A percentile compares a stretch with the other conserved stretches of the same genome.
Conservation (phyloP, 2,329 filamentous ascomycete genomes). For the Thermomyces lanuginosus region DNA sequence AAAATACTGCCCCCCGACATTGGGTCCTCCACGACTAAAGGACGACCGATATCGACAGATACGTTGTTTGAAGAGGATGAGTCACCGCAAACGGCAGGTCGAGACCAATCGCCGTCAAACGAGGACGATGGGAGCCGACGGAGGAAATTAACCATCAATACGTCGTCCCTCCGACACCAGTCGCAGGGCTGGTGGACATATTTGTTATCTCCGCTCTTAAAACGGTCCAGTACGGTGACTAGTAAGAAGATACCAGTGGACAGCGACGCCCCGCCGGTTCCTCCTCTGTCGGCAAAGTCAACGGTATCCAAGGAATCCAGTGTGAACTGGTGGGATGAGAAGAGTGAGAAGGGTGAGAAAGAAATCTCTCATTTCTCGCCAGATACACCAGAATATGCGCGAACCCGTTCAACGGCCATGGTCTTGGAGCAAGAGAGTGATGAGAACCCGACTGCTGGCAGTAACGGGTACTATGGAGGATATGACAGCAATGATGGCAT, state of each 20-base stretch:
- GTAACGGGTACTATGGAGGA: no score
- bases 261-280: conserved; percentile 13
- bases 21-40: conserved; percentile 9
- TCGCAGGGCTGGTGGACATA: conserved; percentile 37
- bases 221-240: conserved; percentile 19
- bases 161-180: conserved; percentile 20
- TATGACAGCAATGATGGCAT: no score
- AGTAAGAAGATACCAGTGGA: conserved; percentile 15
- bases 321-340: conserved; percentile 15
- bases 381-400: conserved; percentile 13
- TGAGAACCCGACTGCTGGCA: no score
- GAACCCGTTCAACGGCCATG: conserved; percentile 10
- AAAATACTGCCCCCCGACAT: conserved; percentile 8
- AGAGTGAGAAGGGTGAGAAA: conserved; percentile 1
- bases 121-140: conserved; percentile 17
- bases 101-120: conserved; percentile 13
- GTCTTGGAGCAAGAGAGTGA: no score
- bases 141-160: conserved; percentile 19
- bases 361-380: conserved; percentile 17
- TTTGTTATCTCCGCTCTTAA: conserved; percentile 29
- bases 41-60: conserved; percentile 18
- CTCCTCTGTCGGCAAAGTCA: conserved; percentile 10
- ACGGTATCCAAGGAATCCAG: conserved; percentile 8
- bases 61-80: conserved; percentile 24
- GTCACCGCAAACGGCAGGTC: conserved; percentile 7